Percentiles rank a stretch among this genome's conserved stretches.
phyloP scores from a whole-genome alignment of 2,329 filamentous ascomycete genomes.

The Cephalotrichum gorgonifer region DNA sequence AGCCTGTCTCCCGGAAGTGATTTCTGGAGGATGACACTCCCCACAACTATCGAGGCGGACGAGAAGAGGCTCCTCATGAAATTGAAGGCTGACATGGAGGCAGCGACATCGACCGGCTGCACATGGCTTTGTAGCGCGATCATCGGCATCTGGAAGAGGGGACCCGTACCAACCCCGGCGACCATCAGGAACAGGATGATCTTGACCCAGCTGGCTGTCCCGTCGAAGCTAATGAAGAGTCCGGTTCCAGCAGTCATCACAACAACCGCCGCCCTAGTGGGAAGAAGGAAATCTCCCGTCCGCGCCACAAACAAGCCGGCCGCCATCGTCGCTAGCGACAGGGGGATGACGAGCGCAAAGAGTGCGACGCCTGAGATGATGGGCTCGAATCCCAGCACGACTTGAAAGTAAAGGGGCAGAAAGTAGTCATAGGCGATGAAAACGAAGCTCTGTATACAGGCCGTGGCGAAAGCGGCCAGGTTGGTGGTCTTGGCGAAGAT shows the following conservation, averaged over 20 bases:
- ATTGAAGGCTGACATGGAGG: slow-evolving; percentile 50
- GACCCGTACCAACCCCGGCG: slow-evolving; percentile 48
- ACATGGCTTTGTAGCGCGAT: slow-evolving; percentile 56
- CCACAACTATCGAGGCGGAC: slow-evolving; percentile 47
- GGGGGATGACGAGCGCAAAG: slow-evolving; percentile 45
- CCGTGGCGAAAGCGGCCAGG: slow-evolving; percentile 64
- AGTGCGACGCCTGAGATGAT: slow-evolving; percentile 54
- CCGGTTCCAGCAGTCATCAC: slow-evolving; percentile 43
- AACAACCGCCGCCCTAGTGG: background rate
- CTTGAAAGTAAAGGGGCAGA: slow-evolving; percentile 70
- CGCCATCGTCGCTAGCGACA: slow-evolving; percentile 19
- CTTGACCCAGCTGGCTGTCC: slow-evolving; percentile 34
- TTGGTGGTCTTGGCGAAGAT: slow-evolving; percentile 37
- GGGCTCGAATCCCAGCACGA: slow-evolving; percentile 52
- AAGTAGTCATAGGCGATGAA: slow-evolving; percentile 52
- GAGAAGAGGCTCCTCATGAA: slow-evolving; percentile 50
- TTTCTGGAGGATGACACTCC: slow-evolving; percentile 22
- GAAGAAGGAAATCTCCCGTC: slow-evolving; percentile 47
- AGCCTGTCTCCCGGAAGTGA: background rate
- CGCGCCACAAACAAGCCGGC: slow-evolving; percentile 24
- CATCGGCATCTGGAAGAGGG: slow-evolving; percentile 52
- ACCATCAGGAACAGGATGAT: slow-evolving; percentile 47
- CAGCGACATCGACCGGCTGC: slow-evolving; percentile 47
- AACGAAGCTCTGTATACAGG: slow-evolving; percentile 58
- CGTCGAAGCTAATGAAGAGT: slow-evolving; percentile 42